These are phyloP conservation scores for Haematococcus lacustris DNA, from an alignment of 139 green algal genomes.

Conservation along the genomic window DNA sequence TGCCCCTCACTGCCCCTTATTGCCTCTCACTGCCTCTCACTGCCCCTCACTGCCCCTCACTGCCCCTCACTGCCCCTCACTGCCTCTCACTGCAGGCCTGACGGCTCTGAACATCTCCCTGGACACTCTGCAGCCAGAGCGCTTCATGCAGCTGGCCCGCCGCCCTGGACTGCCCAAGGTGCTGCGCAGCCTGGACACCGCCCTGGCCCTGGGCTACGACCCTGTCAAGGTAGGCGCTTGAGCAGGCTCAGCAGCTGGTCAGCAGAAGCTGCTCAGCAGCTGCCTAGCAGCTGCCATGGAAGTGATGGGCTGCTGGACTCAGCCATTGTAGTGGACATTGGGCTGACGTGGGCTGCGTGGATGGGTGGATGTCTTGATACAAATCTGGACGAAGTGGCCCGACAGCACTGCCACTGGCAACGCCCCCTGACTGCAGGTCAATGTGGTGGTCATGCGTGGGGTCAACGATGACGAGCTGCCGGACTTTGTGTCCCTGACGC, in stretches of 20 bases:
- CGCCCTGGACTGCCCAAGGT: slow-evolving; percentile 53
- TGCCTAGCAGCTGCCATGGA: no score
- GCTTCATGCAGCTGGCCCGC: slow-evolving; percentile 84
- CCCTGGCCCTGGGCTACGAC: slow-evolving; percentile 68
- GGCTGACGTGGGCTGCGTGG: no score
- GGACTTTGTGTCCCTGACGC: slow-evolving; percentile 89
- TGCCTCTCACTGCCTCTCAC: no score
- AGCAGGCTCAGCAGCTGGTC: not conserved
- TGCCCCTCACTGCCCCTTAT: no score
- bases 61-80: no score
- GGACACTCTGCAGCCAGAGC: slow-evolving; percentile 80
- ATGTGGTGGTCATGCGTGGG: slow-evolving; percentile 94
- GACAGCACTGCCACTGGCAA: no score
- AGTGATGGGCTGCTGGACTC: no score
- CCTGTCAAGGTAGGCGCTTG: slow-evolving; percentile 71
- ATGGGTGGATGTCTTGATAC: no score
- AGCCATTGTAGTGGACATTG: no score
- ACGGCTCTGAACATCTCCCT: slow-evolving; percentile 86
- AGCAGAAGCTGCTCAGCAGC: no score
- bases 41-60: no score
- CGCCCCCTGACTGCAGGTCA: slow-evolving; percentile 88
- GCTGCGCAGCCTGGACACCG: slow-evolving; percentile 21
- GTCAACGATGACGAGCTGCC: slow-evolving; percentile 94
- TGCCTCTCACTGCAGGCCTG: slow-evolving; percentile 49
- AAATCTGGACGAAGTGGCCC: no score